Evolutionary conservation across 2,329 filamentous ascomycete genomes (phyloP), one percentile per base, ranked within the genome.

Genomic region (Verruconis gallopava): DNA sequence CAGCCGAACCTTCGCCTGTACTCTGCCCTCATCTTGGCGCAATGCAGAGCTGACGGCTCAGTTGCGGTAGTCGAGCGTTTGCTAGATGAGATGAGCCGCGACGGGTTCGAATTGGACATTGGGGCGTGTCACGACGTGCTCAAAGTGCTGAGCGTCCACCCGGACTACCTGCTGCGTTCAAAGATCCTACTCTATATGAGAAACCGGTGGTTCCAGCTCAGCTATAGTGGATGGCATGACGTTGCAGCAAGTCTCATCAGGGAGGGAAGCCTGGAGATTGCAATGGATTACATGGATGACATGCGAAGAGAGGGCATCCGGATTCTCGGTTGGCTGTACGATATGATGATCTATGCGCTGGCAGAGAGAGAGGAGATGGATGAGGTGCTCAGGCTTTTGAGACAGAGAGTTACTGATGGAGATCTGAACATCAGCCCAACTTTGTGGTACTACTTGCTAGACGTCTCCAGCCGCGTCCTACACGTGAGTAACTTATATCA

Each of bases 251-350:
- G 85, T 0, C 62, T 93, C 45, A 67, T 96, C 25, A 73, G 86
- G 15, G 88, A 95, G 51, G 75, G 77, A 1, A 81, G 93, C 52
- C 79, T 85, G 47, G 91, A 96, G 61, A 65, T 88, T 48, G 88
- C 85, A 1, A 65, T 93, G 44, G 65, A 72, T 12, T 34, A 37
- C 37, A 19, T 47, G 13, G 78, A 84, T 28, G 62, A 72, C 17
- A 75, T 94, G 70, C 64, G 75, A 33, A 62, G 67, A 40, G 67
- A 73, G 38, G 65, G 68, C 2, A 64, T 73, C 1, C 52, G 51
- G 2, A 62, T 88, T 3, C 71, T 80, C 21, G 54, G 66, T 1
- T 95, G 86, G 86, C 67, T 94, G 5, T 79, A 80, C 53, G 81
- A 88, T 51, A 72, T 89, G 46, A 77, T 88, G 41, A 70, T 86